Evolutionary conservation across 805 yeast genomes (phyloP), one percentile per base, ranked within the genome.

Genomic region (Teunomyces lycoperdinae): DNA sequence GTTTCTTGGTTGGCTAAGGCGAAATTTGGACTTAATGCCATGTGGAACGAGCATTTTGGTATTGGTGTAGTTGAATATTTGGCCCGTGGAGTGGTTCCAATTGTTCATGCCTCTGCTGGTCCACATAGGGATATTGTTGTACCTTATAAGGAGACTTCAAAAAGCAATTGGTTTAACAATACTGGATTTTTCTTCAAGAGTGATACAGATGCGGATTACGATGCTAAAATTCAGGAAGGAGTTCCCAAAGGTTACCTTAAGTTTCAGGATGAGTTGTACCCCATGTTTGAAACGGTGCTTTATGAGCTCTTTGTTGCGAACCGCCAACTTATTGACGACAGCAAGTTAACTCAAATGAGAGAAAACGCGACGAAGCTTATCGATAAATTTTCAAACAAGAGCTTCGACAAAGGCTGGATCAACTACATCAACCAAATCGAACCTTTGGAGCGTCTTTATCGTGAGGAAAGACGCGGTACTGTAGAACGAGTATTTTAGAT

Each of bases 41-140:
- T 94, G 99, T 94, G 99, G 99, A 94, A 94, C 67, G 99, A 94
- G 71, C 99, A 94, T 70, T 94, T 94, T 65, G 99, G 99, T 14
- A 94, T 94, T 58, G 92, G 96, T 1, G 92, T 94, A 4, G 99
- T 94, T 6, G 99, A 94, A 66, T 89, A 90, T 62, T 74, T 87
- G 70, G 84, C 92, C 1, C 79, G 87, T 46, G 98, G 97, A 0
- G 76, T 86, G 26, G 80, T 94, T 13, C 97, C 99, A 1, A 70
- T 94, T 2, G 94, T 83, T 3, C 98, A 95, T 67, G 95, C 95
- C 3, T 86, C 96, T 45, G 99, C 97, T 0, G 99, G 99, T 1
- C 99, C 99, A 8, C 74, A 80, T 36, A 70, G 84, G 47, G 99
- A 94, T 65, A 94, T 94, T 50, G 94, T 88, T n/a, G 55, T 61